phyloP scores from a whole-genome alignment of 192 early-diverging fungal species.

The Entophlyctis luteolus region DNA sequence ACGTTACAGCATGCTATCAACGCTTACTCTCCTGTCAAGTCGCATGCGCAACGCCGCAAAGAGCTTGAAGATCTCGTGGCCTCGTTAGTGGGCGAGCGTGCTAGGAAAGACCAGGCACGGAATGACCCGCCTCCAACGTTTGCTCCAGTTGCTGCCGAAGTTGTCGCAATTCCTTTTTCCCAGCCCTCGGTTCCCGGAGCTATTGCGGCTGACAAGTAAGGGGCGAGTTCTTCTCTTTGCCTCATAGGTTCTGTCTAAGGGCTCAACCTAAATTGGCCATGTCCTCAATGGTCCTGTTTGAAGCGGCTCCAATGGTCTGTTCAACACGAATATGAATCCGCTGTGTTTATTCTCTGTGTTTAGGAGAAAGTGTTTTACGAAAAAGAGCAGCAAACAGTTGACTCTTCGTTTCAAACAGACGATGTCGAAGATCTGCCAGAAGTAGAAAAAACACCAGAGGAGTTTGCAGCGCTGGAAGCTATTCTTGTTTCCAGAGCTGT shows the following conservation, averaged over 20 bases:
- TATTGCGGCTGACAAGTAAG: background rate
- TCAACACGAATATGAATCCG: background rate
- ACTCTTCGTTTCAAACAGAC: constrained; percentile 29
- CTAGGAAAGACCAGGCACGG: constrained; percentile 16
- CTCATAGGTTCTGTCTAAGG: too few species aligned
- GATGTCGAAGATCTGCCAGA: constrained; percentile 29
- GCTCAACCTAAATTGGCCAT: constrained; percentile 61
- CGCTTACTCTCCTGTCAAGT: constrained; percentile 18
- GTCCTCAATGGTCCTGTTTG: constrained; percentile 75
- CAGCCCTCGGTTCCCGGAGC: background rate
- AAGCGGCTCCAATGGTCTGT: constrained; percentile 76
- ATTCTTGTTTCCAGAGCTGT: background rate
- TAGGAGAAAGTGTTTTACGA: constrained; percentile 82
- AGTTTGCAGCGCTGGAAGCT: constrained; percentile 35
- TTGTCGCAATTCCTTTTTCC: background rate
- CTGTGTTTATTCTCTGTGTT: background rate
- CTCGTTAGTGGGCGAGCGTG: constrained; percentile 73
- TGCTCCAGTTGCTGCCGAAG: background rate
- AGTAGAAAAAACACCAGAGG: background rate
- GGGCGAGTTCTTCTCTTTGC: too few species aligned
- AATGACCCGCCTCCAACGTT: background rate
- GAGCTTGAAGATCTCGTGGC: constrained; percentile 86
- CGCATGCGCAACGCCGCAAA: constrained; percentile 43
- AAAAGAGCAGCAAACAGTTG: constrained; percentile 66
- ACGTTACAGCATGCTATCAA: too few species aligned